Conservation (phyloP, 202 grass and related monocot species). For the Miscanthus sacchariflorus region DNA sequence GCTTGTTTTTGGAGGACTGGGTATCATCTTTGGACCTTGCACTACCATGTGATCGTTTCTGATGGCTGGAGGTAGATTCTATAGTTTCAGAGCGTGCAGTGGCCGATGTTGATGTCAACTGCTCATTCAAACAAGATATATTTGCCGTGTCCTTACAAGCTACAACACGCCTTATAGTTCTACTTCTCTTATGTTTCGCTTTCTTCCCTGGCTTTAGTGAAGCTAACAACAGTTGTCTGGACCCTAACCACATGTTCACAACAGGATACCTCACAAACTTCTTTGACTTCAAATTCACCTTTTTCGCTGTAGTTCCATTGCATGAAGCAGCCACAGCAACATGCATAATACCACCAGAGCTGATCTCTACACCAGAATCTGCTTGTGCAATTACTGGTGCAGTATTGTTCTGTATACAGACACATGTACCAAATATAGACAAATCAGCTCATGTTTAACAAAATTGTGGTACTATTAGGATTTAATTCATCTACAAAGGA, state of each 20-base stretch:
- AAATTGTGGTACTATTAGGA: background rate
- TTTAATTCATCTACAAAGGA: slow-evolving; percentile 3
- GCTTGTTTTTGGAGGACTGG: background rate
- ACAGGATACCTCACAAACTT: slow-evolving; percentile 66
- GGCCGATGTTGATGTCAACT: slow-evolving; percentile 64
- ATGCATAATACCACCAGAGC: slow-evolving; percentile 30
- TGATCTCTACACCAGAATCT: slow-evolving; percentile 10
- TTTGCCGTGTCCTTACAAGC: slow-evolving; percentile 32
- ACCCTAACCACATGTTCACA: slow-evolving; percentile 62
- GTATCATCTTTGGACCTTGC: slow-evolving; percentile 28
- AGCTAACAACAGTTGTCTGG: slow-evolving; percentile 55
- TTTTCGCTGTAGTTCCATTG: slow-evolving; percentile 34
- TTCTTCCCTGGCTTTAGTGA: slow-evolving; percentile 62
- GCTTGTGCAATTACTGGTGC: slow-evolving; percentile 22
- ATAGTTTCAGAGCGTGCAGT: background rate
- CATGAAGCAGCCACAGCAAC: slow-evolving; percentile 9
- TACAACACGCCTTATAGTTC: slow-evolving; percentile 5
- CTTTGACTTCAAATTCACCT: slow-evolving; percentile 55
- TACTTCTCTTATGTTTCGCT: slow-evolving; percentile 66
- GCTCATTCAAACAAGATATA: slow-evolving; percentile 41
- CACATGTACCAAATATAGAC: background rate
- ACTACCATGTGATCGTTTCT: slow-evolving; percentile 40
- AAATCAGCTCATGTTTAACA: background rate
- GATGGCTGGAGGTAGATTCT: slow-evolving; percentile 30
- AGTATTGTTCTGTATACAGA: slow-evolving; percentile 38